phyloP scores from a whole-genome alignment of 371 early-diverging fungal genomes.

The Mortierella sp. region DNA sequence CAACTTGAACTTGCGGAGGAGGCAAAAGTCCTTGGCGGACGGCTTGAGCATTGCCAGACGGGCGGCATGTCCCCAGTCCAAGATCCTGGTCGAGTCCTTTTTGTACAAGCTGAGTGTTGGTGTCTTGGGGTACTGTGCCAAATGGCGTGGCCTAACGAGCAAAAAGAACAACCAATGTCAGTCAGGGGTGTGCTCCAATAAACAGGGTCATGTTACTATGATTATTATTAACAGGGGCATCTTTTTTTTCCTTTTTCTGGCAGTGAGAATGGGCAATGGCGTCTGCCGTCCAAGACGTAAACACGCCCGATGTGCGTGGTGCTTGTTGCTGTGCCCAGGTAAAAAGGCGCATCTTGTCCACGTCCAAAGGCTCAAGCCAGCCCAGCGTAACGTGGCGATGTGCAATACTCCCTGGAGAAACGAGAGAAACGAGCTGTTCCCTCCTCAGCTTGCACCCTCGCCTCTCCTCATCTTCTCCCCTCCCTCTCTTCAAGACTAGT shows the following conservation, averaged over 20 bases:
- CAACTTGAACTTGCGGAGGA: constrained; percentile 68
- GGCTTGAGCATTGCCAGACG: constrained; percentile 65
- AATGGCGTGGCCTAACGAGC: constrained; percentile 36
- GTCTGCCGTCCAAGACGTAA: too few relatives aligned
- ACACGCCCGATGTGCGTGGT: background rate
- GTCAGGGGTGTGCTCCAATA: constrained; percentile 4
- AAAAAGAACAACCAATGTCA: background rate
- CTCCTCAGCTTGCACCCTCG: too few relatives aligned
- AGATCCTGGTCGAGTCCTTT: constrained; percentile 51
- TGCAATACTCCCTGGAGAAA: background rate
- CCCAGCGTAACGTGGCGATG: background rate
- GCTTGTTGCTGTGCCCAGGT: background rate
- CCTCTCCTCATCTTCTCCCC: too few relatives aligned
- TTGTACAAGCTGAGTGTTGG: constrained; percentile 65
- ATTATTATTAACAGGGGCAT: background rate
- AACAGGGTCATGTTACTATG: background rate
- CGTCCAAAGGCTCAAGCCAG: background rate
- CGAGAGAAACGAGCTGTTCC: background rate
- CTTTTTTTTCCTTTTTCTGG: too few relatives aligned
- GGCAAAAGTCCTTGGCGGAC: constrained; percentile 54
- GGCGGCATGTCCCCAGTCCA: constrained; percentile 74
- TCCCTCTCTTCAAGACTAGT: background rate
- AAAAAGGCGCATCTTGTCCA: background rate
- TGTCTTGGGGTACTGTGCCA: constrained; percentile 64
- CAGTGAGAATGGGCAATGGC: too few relatives aligned